Percentiles rank a stretch among this genome's conserved stretches.
phyloP scores from a whole-genome alignment of 768 basidiomycete genomes.

The Cytidiella melzeri region DNA sequence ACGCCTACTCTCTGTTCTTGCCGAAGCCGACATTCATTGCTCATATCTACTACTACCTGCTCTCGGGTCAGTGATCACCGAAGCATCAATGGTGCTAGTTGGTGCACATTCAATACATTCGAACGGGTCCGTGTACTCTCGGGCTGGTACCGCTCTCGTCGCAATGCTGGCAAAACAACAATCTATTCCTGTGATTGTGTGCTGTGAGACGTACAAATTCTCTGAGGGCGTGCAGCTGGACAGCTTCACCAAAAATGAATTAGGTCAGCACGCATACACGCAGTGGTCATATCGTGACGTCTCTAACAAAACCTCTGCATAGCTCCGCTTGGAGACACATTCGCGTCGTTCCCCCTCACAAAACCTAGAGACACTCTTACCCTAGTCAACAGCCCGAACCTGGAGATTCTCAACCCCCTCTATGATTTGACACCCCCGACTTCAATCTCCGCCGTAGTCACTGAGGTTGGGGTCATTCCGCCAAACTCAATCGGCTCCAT shows the following conservation, averaged over 20 bases:
- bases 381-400: constrained; percentile 36
- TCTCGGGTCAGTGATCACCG: constrained; percentile 69
- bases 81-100: constrained; percentile 79
- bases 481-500: constrained; percentile 87
- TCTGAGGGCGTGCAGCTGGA: constrained; percentile 90
- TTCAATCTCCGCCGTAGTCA: constrained; percentile 93
- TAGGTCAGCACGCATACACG: constrained; percentile 52
- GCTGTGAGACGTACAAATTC: constrained; percentile 98
- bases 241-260: constrained; percentile 92
- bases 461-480: constrained; percentile 93
- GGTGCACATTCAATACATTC: constrained; percentile 94
- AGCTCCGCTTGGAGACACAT: constrained; percentile 28
- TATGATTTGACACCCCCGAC: constrained; percentile 93
- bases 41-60: constrained; percentile 92
- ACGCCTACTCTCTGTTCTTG: constrained; percentile 62
- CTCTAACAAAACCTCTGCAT: background rate
- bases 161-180: constrained; percentile 93
- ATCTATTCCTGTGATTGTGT: constrained; percentile 90
- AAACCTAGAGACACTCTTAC: constrained; percentile 26
- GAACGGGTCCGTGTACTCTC: constrained; percentile 89
- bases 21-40: constrained; percentile 67
- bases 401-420: constrained; percentile 79
- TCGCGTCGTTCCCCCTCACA: constrained; percentile 28
- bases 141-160: constrained; percentile 92
- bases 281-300: background rate